Evolutionary conservation across 129 eudicot species (phyloP).

Genomic region (Flaveria linearis): DNA sequence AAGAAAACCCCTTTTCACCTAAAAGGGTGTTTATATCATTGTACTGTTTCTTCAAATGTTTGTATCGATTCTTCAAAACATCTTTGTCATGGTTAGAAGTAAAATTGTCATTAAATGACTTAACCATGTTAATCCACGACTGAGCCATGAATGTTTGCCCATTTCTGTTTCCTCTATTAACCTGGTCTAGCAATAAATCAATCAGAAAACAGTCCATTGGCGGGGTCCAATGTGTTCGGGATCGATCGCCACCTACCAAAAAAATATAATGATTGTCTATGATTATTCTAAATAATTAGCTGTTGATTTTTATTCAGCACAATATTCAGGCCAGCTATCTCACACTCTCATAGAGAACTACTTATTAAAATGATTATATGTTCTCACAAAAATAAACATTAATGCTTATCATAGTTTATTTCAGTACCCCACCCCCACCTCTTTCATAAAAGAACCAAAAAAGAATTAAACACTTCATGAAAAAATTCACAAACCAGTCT

Average conservation of each 20-base stretch:
- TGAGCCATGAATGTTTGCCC: constrained; percentile 55
- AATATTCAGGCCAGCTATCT: constrained; percentile 5
- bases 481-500: constrained; percentile 40
- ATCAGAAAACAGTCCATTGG: constrained; percentile 58
- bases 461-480: background rate
- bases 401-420: background rate
- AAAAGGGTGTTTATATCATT: constrained; percentile 51
- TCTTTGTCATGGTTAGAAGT: constrained; percentile 49
- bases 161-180: constrained; percentile 49
- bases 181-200: constrained; percentile 50
- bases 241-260: constrained; percentile 51
- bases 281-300: background rate
- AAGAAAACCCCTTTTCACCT: constrained; percentile 44
- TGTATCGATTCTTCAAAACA: constrained; percentile 60
- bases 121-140: constrained; percentile 54
- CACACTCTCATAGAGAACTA: background rate
- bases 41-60: constrained; percentile 55
- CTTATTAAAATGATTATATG: background rate
- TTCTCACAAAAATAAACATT: background rate
- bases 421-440: background rate
- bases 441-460: background rate
- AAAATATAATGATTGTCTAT: constrained; percentile 1
- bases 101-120: constrained; percentile 51
- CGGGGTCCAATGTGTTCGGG: constrained; percentile 63
- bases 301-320: background rate